A percentile compares a stretch with the other conserved stretches of the same genome.
phyloP scores from a whole-genome alignment of 257 asterid species.

The Petunia secreta region DNA sequence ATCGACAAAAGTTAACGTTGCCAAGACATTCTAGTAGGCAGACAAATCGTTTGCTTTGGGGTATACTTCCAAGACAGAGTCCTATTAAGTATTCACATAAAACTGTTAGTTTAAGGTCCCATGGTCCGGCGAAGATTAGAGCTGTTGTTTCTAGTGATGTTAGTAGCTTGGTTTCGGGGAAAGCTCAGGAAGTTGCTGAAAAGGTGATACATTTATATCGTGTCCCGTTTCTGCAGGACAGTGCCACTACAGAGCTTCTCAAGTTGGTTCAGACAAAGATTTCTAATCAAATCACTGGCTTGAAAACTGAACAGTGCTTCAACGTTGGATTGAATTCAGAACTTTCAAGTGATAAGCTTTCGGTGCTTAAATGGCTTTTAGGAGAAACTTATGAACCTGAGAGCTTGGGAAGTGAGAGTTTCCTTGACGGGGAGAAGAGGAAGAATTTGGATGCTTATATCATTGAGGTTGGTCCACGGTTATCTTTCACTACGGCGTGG shows the following conservation, averaged over 20 bases:
- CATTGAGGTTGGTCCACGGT: conserved; percentile 85
- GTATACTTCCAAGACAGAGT: conserved; percentile 36
- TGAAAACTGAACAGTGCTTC: conserved; percentile 86
- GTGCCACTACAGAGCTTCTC: conserved; percentile 72
- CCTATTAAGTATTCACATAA: conserved; percentile 33
- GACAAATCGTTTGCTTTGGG: conserved; percentile 58
- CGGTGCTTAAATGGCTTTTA: conserved; percentile 77
- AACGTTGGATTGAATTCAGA: conserved; percentile 67
- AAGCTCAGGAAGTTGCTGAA: conserved; percentile 35
- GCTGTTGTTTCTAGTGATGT: conserved; percentile 58
- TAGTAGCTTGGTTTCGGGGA: conserved; percentile 35
- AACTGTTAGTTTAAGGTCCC: conserved; percentile 30
- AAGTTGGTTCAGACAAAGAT: conserved; percentile 60
- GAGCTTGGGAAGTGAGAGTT: conserved; percentile 65
- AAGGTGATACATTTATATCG: conserved; percentile 76
- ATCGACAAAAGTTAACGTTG: conserved; percentile 51
- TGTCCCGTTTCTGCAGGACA: conserved; percentile 59
- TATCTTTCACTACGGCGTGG: conserved; percentile 97
- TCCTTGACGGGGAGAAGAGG: conserved; percentile 54
- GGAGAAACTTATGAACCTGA: conserved; percentile 89
- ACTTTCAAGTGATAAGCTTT: conserved; percentile 57
- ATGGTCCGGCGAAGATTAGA: conserved; percentile 33
- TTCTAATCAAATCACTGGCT: conserved; percentile 58
- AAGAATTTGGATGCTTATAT: conserved; percentile 39
- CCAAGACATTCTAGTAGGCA: conserved; percentile 47